Conservation (phyloP, 1,284 basidiomycete species). For the Moniliophthora roreri region DNA sequence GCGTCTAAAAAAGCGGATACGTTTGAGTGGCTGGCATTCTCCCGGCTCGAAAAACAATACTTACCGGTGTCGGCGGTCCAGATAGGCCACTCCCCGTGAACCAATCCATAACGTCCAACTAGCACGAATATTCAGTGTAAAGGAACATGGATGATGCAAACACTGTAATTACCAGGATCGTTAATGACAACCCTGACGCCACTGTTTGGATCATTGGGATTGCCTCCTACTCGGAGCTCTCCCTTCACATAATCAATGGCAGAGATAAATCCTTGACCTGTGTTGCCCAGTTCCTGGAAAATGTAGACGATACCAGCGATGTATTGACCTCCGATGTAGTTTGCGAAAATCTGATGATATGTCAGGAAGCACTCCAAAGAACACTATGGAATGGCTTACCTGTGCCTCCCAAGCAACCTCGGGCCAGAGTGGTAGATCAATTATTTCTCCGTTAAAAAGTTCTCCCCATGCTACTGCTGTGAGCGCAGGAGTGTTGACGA, state of each 20-base stretch:
- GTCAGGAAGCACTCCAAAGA: neutral
- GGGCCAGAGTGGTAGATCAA: conserved; percentile 19
- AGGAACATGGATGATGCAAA: neutral
- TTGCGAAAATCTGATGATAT: conserved; percentile 16
- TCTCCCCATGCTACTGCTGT: conserved; percentile 20
- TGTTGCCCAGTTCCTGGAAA: conserved; percentile 19
- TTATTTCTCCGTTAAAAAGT: conserved; percentile 14
- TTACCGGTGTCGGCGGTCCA: conserved; percentile 18
- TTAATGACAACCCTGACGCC: conserved; percentile 18
- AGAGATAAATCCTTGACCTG: conserved; percentile 18
- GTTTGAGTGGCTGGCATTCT: neutral
- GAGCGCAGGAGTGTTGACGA: conserved; percentile 19
- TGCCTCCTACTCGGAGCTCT: conserved; percentile 17
- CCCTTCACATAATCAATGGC: conserved; percentile 20
- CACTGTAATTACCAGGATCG: conserved; percentile 15
- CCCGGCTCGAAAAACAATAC: too few relatives aligned
- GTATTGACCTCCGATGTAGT: conserved; percentile 17
- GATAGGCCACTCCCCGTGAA: conserved; percentile 20
- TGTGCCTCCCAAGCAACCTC: conserved; percentile 18
- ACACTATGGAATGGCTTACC: conserved; percentile 2
- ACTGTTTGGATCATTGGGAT: conserved; percentile 12
- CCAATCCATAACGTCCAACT: conserved; percentile 18
- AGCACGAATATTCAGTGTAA: neutral
- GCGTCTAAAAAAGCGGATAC: conserved; percentile 10
- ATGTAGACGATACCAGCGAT: conserved; percentile 19